phyloP scores from a whole-genome alignment of 345 rosid genomes.

The Rhizophora mangle region DNA sequence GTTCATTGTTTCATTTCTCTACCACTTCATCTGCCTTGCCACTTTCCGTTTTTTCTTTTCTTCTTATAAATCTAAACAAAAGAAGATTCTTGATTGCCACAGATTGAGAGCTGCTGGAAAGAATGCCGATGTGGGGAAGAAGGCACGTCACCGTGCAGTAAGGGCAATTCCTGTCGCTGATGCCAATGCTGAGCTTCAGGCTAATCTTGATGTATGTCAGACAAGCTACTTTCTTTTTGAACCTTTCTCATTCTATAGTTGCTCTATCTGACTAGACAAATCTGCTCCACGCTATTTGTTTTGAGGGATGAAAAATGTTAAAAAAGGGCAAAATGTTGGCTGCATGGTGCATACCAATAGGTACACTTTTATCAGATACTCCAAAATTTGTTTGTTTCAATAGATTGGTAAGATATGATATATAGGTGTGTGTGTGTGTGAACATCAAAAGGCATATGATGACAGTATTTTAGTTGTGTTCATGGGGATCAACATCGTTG shows the following conservation, averaged over 20 bases:
- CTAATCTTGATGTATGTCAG: conserved; percentile 32
- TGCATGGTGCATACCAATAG: no score
- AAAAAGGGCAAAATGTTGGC: no score
- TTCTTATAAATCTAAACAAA: neutral
- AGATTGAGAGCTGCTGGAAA: conserved; percentile 30
- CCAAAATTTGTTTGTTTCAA: no score
- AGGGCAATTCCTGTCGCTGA: conserved; percentile 28
- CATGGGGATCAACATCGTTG: no score
- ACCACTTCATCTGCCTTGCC: neutral
- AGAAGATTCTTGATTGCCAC: conserved; percentile 4
- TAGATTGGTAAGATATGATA: no score
- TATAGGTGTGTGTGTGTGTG: no score
- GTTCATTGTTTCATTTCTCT: neutral
- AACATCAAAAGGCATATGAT: no score
- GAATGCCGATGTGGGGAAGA: conserved; percentile 25
- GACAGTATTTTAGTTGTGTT: no score
- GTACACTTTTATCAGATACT: no score
- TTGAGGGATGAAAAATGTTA: no score
- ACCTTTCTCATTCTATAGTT: neutral
- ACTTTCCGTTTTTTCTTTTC: neutral
- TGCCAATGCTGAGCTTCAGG: conserved; percentile 35
- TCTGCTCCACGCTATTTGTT: no score
- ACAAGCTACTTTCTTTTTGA: conserved; percentile 22
- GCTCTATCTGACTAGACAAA: neutral
- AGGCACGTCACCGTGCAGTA: conserved; percentile 22